Evolutionary conservation across 306 rosid species (phyloP).

Genomic region (Inga oerstediana): DNA sequence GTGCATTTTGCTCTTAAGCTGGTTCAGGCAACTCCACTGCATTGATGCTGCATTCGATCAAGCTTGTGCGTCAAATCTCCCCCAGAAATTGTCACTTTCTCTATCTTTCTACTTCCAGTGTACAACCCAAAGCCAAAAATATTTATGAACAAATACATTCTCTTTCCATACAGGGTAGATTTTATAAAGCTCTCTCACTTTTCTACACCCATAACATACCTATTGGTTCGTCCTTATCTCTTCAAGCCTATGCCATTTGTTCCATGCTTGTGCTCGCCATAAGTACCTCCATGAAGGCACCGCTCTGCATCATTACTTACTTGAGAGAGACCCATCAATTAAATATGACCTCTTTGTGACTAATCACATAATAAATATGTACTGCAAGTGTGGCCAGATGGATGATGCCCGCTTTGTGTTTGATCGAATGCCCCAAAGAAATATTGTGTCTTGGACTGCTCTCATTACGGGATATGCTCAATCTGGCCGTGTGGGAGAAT

Average conservation of each 20-base stretch:
- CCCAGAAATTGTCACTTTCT: constrained; percentile 23
- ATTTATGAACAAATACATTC: constrained; percentile 34
- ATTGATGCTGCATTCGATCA: constrained; percentile 15
- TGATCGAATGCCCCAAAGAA: constrained; percentile 66
- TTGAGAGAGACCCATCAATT: constrained; percentile 42
- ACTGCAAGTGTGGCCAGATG: constrained; percentile 64
- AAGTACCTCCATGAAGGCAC: constrained; percentile 59
- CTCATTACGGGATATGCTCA: constrained; percentile 78
- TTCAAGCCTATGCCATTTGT: constrained; percentile 63
- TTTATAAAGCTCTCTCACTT: constrained; percentile 61
- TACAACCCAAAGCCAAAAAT: constrained; percentile 29
- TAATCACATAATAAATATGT: constrained; percentile 81
- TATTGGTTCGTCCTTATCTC: constrained; percentile 41
- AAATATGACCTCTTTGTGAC: constrained; percentile 59
- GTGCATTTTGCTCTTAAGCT: background rate
- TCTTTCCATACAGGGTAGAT: constrained; percentile 54
- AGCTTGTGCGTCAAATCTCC: constrained; percentile 24
- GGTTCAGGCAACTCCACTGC: background rate
- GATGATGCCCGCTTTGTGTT: constrained; percentile 57
- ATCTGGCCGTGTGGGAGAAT: constrained; percentile 36
- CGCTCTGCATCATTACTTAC: constrained; percentile 63
- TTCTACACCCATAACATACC: constrained; percentile 41
- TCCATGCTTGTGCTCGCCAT: constrained; percentile 73
- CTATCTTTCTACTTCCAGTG: constrained; percentile 25
- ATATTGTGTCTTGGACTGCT: constrained; percentile 84